Evolutionary conservation across 2,329 filamentous ascomycete species (phyloP).

Genomic region (Epicoccum sorghinum): DNA sequence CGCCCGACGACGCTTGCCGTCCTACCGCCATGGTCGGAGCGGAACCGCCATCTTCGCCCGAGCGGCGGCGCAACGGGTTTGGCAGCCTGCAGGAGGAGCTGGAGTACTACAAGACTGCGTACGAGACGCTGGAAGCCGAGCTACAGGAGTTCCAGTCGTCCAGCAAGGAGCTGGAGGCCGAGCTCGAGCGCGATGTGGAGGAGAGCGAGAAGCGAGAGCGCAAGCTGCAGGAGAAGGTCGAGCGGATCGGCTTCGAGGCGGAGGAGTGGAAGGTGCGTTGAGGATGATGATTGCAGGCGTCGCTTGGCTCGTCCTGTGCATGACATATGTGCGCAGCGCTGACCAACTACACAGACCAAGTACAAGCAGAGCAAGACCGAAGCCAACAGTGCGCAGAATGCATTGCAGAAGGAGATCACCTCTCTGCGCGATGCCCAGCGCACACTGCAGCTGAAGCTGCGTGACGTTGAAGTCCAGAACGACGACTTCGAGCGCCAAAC

Average conservation of each 20-base stretch:
- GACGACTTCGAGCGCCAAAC: slow-evolving; percentile 98
- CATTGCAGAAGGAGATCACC: slow-evolving; percentile 94
- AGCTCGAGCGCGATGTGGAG: slow-evolving; percentile 95
- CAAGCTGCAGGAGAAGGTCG: slow-evolving; percentile 82
- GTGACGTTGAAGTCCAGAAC: slow-evolving; percentile 96
- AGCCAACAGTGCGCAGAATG: slow-evolving; percentile 80
- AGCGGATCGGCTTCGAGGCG: slow-evolving; percentile 83
- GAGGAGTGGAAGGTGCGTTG: slow-evolving; percentile 93
- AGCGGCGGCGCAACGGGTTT: slow-evolving; percentile 39
- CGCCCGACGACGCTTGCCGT: slow-evolving; percentile 21
- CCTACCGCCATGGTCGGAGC: slow-evolving; percentile 38
- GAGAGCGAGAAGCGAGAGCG: slow-evolving; percentile 93
- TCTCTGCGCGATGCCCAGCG: slow-evolving; percentile 83
- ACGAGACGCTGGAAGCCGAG: slow-evolving; percentile 89
- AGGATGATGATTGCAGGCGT: not conserved
- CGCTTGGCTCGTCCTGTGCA: no score
- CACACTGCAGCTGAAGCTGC: slow-evolving; percentile 78
- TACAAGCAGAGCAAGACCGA: slow-evolving; percentile 94
- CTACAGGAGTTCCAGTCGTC: slow-evolving; percentile 92
- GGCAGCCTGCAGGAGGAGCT: slow-evolving; percentile 71
- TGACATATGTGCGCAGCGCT: not conserved
- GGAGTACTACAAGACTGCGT: slow-evolving; percentile 94
- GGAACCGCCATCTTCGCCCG: slow-evolving; percentile 41
- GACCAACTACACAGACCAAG: slow-evolving; percentile 69
- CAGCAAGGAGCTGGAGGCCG: slow-evolving; percentile 90